phyloP scores from a whole-genome alignment of 768 basidiomycete species.

The Suillus weaverae region DNA sequence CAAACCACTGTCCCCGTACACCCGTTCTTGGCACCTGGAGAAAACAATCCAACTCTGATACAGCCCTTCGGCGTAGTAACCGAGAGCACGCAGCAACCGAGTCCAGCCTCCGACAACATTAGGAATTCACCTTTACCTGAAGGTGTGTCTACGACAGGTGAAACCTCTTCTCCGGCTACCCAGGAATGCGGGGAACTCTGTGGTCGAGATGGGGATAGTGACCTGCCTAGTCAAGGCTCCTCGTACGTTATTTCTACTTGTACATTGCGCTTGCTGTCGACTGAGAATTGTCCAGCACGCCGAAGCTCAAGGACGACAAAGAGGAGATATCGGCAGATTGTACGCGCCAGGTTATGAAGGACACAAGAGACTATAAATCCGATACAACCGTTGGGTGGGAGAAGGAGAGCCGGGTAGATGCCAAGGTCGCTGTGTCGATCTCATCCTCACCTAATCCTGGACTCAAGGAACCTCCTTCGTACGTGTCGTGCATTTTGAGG shows the following conservation, averaged over 20 bases:
- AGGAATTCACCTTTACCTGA: neutral
- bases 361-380: no score
- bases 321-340: neutral
- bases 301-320: neutral
- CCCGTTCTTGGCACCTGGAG: neutral
- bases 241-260: neutral
- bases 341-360: neutral
- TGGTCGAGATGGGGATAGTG: neutral
- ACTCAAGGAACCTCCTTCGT: neutral
- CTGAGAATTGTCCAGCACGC: neutral
- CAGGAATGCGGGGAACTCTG: neutral
- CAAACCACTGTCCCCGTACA: neutral
- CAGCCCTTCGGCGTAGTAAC: neutral
- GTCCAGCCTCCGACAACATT: neutral
- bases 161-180: neutral
- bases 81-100: neutral
- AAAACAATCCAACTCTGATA: neutral
- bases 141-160: neutral
- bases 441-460: neutral
- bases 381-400: neutral
- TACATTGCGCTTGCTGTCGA: neutral
- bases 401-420: neutral
- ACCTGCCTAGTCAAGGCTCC: neutral
- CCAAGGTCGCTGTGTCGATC: neutral
- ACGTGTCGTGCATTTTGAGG: neutral